A percentile compares a stretch with the other conserved stretches of the same genome.
Evolutionary conservation across 2,329 filamentous ascomycete species (phyloP).

Genomic region (Taxawa tesnikishii): DNA sequence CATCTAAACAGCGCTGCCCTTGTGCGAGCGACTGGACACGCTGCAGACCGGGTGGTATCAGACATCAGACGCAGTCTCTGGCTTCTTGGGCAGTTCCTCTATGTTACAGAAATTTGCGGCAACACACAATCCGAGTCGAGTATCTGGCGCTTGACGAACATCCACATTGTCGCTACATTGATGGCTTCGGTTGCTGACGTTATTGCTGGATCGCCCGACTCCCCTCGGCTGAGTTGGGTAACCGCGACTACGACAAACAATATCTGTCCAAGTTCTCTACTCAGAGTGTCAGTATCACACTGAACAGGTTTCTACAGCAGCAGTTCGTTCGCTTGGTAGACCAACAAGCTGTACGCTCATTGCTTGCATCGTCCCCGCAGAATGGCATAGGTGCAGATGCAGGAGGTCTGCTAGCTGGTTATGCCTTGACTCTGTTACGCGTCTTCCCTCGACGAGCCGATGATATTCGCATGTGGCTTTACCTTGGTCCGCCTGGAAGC

Average conservation of each 20-base stretch:
- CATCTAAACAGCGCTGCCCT: too few species aligned
- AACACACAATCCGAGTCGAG: not conserved
- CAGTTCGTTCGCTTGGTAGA: slow-evolving; percentile 63
- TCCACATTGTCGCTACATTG: slow-evolving; percentile 42
- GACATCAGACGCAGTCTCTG: slow-evolving; percentile 31
- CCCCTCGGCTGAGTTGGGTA: slow-evolving; percentile 16
- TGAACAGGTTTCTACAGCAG: slow-evolving; percentile 43
- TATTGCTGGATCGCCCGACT: slow-evolving; percentile 37
- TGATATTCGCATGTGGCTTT: slow-evolving; percentile 90
- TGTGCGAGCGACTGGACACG: too few species aligned
- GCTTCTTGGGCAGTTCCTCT: slow-evolving; percentile 48
- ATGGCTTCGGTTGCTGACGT: slow-evolving; percentile 44
- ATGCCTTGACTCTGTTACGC: slow-evolving; percentile 71
- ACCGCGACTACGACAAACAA: slow-evolving; percentile 25
- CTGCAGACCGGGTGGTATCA: not conserved
- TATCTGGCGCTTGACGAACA: slow-evolving; percentile 14
- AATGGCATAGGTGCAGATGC: slow-evolving; percentile 35
- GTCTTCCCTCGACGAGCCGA: slow-evolving; percentile 74
- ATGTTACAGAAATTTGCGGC: too few species aligned
- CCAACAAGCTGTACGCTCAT: slow-evolving; percentile 54
- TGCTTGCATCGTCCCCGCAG: slow-evolving; percentile 27
- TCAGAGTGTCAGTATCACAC: slow-evolving; percentile 11
- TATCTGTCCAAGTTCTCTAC: slow-evolving; percentile 27
- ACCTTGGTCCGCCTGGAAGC: slow-evolving; percentile 47
- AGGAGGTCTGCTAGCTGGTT: slow-evolving; percentile 68